Percentiles rank a stretch among this genome's conserved stretches.
Conservation (phyloP, 345 rosid genomes). For the Salix dunnii region DNA sequence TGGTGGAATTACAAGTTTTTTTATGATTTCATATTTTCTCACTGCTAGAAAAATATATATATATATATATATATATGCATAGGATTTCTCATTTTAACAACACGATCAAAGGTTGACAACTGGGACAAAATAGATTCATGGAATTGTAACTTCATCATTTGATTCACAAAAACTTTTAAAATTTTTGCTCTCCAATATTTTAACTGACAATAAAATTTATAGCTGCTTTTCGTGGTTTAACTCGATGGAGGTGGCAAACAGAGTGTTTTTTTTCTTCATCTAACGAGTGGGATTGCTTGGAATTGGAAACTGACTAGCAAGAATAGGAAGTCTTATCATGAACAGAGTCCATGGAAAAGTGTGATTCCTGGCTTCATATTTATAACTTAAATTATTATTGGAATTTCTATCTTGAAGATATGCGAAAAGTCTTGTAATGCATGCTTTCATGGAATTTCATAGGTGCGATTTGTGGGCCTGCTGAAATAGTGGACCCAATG, state of each 20-base stretch:
- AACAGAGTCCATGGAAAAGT: background rate
- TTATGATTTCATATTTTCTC: background rate
- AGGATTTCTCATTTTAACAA: background rate
- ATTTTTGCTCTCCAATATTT: background rate
- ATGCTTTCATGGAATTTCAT: background rate
- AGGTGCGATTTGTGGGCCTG: constrained; percentile 97
- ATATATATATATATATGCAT: background rate
- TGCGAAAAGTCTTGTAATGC: background rate
- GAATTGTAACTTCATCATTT: background rate
- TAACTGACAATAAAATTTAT: background rate
- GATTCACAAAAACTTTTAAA: background rate
- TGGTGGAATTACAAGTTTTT: background rate
- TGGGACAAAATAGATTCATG: background rate
- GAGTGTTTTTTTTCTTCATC: background rate
- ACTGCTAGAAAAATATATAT: background rate
- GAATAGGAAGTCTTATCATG: background rate
- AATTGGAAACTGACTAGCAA: background rate
- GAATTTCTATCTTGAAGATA: background rate
- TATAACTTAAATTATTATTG: background rate
- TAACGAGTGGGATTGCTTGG: background rate
- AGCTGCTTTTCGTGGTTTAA: background rate
- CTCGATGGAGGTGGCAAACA: background rate
- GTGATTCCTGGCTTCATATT: background rate
- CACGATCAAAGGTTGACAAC: background rate
- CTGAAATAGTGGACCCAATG: constrained; percentile 76